phyloP scores from a whole-genome alignment of 2,329 filamentous ascomycete genomes.

The Pyricularia pennisetigena region DNA sequence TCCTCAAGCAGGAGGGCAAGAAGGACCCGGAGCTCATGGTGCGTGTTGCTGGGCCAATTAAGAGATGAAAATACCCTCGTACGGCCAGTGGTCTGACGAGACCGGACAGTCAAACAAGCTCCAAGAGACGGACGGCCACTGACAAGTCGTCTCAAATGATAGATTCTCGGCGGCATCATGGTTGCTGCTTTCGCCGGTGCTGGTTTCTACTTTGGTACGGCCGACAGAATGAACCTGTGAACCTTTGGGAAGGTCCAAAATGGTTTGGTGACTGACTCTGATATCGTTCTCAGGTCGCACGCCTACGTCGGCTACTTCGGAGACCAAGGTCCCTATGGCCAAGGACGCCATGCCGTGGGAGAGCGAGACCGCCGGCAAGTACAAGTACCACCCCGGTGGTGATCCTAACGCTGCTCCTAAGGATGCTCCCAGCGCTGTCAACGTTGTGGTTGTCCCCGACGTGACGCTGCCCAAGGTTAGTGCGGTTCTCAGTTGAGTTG shows the following conservation, averaged over 20 bases:
- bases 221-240: not conserved
- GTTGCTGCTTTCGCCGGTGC: slow-evolving; percentile 77
- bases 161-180: slow-evolving; percentile 93
- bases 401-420: slow-evolving; percentile 65
- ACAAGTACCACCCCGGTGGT: slow-evolving; percentile 77
- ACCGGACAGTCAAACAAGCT: not conserved
- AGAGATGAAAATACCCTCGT: not conserved
- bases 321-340: slow-evolving; percentile 65
- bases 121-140: not conserved
- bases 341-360: slow-evolving; percentile 88
- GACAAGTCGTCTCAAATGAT: slow-evolving; percentile 5
- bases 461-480: slow-evolving; percentile 83
- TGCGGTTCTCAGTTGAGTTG: not conserved
- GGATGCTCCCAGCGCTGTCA: slow-evolving; percentile 90
- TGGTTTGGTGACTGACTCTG: not conserved
- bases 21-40: slow-evolving; percentile 38
- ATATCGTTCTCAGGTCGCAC: slow-evolving; percentile 52
- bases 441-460: slow-evolving; percentile 88
- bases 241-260: not conserved
- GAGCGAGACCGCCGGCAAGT: slow-evolving; percentile 52
- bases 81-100: not conserved
- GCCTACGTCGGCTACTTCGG: slow-evolving; percentile 77
- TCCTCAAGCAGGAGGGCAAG: slow-evolving; percentile 49
- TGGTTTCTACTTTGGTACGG: slow-evolving; percentile 76
- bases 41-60: slow-evolving; percentile 17